These are phyloP conservation scores for Boletus sp. DNA, from an alignment of 768 basidiomycete species.

Conservation along the genomic window DNA sequence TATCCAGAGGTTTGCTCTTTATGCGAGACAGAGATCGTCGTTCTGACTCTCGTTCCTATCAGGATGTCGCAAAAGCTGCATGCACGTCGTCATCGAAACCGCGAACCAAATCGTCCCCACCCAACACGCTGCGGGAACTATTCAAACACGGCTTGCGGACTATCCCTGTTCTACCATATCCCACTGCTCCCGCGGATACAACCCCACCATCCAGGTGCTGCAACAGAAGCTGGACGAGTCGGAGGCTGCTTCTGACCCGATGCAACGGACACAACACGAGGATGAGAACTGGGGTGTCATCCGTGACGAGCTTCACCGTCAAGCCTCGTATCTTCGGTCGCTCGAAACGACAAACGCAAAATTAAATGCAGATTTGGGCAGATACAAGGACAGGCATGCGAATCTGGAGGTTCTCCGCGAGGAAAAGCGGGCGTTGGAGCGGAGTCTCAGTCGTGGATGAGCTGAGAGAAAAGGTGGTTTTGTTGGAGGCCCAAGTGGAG, in stretches of 20 bases:
- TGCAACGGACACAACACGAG: constrained; percentile 31
- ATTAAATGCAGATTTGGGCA: constrained; percentile 50
- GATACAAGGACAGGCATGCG: constrained; percentile 51
- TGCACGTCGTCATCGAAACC: not conserved
- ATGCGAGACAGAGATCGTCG: not conserved
- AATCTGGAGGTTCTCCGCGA: constrained; percentile 71
- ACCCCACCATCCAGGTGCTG: constrained; percentile 39
- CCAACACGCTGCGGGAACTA: not conserved
- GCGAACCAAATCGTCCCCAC: not conserved
- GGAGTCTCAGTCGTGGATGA: constrained; percentile 50
- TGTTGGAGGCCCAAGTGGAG: constrained; percentile 64
- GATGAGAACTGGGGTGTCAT: constrained; percentile 63
- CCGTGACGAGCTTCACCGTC: constrained; percentile 65
- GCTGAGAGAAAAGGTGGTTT: constrained; percentile 52
- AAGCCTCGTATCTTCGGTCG: constrained; percentile 56
- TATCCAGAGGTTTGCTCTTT: constrained; percentile 14
- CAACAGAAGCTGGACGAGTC: constrained; percentile 50
- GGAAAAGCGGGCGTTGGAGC: constrained; percentile 66
- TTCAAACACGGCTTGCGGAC: constrained; percentile 1
- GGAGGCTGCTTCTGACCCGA: constrained; percentile 33
- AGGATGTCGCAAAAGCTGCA: constrained; percentile 9
- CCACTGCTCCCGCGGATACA: not conserved
- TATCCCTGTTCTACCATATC: constrained; percentile 3
- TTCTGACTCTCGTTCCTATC: not conserved
- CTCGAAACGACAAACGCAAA: constrained; percentile 61